These are phyloP conservation scores for Saccharomycopsis guyanensis DNA, from an alignment of 805 yeast species.

Conservation along the genomic window DNA sequence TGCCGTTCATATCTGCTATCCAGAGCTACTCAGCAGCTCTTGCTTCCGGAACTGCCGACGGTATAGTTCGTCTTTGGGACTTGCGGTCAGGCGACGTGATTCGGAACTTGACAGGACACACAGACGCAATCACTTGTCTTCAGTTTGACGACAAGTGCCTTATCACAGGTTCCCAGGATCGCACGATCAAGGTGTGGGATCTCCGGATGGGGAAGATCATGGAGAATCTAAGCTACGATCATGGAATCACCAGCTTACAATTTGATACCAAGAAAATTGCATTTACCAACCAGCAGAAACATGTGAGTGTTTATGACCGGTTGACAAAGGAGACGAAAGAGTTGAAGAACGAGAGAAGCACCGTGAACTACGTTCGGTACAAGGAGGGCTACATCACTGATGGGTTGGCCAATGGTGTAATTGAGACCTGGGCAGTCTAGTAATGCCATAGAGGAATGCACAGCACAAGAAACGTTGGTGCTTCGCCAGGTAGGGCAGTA, in stretches of 20 bases:
- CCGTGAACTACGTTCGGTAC: constrained; percentile 39
- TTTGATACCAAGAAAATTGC: constrained; percentile 54
- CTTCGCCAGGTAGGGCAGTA: too few relatives aligned
- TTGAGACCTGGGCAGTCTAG: constrained; percentile 57
- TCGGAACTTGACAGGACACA: constrained; percentile 56
- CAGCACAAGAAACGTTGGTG: too few relatives aligned
- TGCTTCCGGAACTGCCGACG: constrained; percentile 75
- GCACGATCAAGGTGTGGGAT: constrained; percentile 67
- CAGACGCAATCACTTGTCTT: constrained; percentile 57
- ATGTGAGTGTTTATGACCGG: constrained; percentile 53
- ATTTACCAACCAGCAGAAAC: constrained; percentile 36
- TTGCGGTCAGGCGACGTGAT: constrained; percentile 61
- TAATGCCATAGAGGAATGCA: too few relatives aligned
- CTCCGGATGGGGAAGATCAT: constrained; percentile 55
- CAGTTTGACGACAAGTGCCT: constrained; percentile 63
- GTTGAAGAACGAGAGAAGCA: constrained; percentile 37
- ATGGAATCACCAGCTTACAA: constrained; percentile 47
- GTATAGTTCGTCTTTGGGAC: constrained; percentile 71
- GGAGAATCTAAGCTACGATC: constrained; percentile 55
- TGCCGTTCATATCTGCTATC: constrained; percentile 52
- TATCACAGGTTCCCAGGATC: constrained; percentile 56
- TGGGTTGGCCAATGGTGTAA: constrained; percentile 51
- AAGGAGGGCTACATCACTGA: constrained; percentile 61
- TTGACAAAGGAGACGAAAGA: constrained; percentile 38
- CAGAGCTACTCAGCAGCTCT: constrained; percentile 71